Base-by-base conservation (phyloP, 345 rosid genomes). In the Arabidopsis thaliana region DNA sequence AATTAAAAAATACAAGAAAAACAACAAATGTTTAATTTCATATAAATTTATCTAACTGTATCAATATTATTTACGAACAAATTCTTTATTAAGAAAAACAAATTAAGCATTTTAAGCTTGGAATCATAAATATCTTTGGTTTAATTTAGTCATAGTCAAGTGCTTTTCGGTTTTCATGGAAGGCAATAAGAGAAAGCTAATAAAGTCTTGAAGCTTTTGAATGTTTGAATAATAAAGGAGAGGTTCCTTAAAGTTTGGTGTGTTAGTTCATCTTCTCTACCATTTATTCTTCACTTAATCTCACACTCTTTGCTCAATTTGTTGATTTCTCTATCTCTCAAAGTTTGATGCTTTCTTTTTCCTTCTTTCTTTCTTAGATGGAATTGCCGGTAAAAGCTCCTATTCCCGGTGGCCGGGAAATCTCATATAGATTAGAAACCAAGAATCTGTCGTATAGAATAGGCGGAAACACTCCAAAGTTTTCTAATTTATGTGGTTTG, bases 231-330 rank as follows among this genome's bases (percentile, higher is more conserved):
- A 56, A 59, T 11, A 52, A 42, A 59, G 1, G 65, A 73, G 59
- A 73, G 71, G 64, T 63, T 74, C 71, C 59, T 55, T 64, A 48
- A 32, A 72, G 85, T 83, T 93, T 87, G 96, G 90, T 83, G 84
- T 69, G 95, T 87, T 89, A 84, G 96, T 81, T 89, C 88, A 89
- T 84, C 98, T 83, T 75, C 93, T 82, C 23, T 37, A 59, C 66
- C 41, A 45, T 60, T 60, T 78, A 69, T 69, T 65, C 84, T 73
- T 75, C 77, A 44, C 82, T 74, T 63, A 79, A 64, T 79, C 77
- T 78, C 62, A 53, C 65, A 73, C 58, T 20, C 78, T 69, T 59
- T 59, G 58, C 46, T 72, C 64, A 65, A 1, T 59, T 60, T 71
- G 0, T 65, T 72, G 41, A 12, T 77, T 60, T 69, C 71, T 72